phyloP scores from a whole-genome alignment of 202 grass and related monocot genomes.

The Schoenoplectus tabernaemontani region DNA sequence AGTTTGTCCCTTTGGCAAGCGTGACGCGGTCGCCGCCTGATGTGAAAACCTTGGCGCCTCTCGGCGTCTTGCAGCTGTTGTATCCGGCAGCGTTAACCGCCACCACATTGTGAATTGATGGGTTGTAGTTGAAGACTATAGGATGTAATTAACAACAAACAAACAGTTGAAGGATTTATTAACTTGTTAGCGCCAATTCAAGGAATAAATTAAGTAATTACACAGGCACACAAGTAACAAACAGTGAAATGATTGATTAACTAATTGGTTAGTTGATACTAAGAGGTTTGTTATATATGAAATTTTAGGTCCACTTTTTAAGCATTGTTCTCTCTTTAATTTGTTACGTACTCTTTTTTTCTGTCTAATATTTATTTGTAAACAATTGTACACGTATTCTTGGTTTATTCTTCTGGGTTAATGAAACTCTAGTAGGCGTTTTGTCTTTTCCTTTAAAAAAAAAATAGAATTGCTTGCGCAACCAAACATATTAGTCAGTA shows the following conservation, averaged over 20 bases:
- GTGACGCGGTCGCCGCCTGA: slow-evolving; percentile 53
- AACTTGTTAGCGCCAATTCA: not conserved
- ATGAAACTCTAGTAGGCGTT: not conserved
- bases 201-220: not conserved
- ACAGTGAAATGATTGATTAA: not conserved
- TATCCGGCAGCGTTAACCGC: slow-evolving; percentile 49
- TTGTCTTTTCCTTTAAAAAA: not conserved
- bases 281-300: no score
- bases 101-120: slow-evolving; percentile 57
- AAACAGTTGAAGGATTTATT: not conserved
- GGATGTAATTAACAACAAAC: not conserved
- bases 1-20: slow-evolving; percentile 40
- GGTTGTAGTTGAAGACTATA: slow-evolving; percentile 69
- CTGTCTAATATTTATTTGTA: not conserved
- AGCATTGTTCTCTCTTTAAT: not conserved
- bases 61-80: slow-evolving; percentile 37
- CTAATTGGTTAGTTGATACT: not conserved
- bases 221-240: not conserved
- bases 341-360: not conserved
- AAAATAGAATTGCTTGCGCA: not conserved
- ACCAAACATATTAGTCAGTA: not conserved
- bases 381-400: not conserved
- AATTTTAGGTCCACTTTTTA: no score
- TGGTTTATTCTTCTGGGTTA: not conserved
- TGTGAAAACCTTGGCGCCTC: slow-evolving; percentile 20